Conservation (phyloP, 768 basidiomycete species). For the Filobasidium floriforme region DNA sequence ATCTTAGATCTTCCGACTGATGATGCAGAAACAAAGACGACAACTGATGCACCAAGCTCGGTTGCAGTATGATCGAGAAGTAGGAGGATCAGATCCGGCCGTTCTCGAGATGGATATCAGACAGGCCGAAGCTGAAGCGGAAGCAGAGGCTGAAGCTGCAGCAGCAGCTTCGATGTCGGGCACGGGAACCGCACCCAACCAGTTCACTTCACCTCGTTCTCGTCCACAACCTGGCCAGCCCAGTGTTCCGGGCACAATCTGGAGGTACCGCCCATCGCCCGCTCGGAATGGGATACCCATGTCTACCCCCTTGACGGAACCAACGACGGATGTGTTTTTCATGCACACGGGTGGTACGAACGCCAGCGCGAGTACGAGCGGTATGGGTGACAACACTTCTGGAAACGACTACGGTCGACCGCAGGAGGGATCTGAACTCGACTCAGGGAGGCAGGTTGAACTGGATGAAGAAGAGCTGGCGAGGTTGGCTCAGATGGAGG, state of each 20-base stretch:
- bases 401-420: background rate
- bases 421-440: background rate
- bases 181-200: background rate
- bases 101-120: conserved; percentile 16
- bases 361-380: background rate
- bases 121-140: conserved; percentile 9
- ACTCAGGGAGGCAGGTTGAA: conserved; percentile 2
- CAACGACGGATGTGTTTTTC: background rate
- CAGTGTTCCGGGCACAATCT: background rate
- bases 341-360: background rate
- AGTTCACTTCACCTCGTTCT: conserved; percentile 6
- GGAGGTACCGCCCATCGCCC: background rate
- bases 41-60: conserved; percentile 5
- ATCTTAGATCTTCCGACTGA: conserved; percentile 19
- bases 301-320: background rate
- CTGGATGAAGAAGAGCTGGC: conserved; percentile 12
- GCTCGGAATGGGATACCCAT: background rate
- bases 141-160: background rate
- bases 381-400: background rate
- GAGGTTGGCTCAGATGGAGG: conserved; percentile 1
- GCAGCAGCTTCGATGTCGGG: background rate
- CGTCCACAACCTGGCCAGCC: background rate
- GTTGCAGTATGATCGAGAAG: conserved; percentile 22
- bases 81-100: conserved; percentile 22
- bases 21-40: conserved; percentile 18